Percentiles rank a stretch among this genome's conserved stretches.
phyloP scores from a whole-genome alignment of 371 early-diverging fungal species.

The Mortierella sp. region DNA sequence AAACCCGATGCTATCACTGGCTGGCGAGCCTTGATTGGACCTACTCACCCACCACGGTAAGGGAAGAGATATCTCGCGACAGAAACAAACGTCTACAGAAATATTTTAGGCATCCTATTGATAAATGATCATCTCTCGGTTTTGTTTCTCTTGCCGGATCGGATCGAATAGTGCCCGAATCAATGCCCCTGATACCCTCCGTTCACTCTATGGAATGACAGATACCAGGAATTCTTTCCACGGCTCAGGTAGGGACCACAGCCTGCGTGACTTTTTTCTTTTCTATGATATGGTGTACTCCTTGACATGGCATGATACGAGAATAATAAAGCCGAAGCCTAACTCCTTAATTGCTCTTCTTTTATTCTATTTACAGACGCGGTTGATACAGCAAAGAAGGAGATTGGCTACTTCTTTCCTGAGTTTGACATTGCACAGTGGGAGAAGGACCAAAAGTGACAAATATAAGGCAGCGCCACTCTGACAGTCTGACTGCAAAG shows the following conservation, averaged over 20 bases:
- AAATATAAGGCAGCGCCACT: not conserved
- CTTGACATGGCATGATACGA: not conserved
- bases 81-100: not conserved
- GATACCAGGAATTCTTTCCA: conserved; percentile 90
- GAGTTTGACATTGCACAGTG: conserved; percentile 61
- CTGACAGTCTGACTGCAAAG: not conserved
- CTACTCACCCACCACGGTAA: conserved; percentile 78
- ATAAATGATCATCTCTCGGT: not conserved
- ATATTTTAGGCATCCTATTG: not conserved
- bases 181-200: conserved; percentile 70
- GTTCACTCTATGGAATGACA: conserved; percentile 82
- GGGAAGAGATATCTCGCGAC: not conserved
- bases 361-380: conserved; percentile 61
- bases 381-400: conserved; percentile 68
- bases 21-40: conserved; percentile 77
- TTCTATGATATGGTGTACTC: not conserved
- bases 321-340: not conserved
- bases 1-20: conserved; percentile 74
- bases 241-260: conserved; percentile 71
- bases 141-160: not conserved
- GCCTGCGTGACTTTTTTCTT: too few species aligned
- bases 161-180: conserved; percentile 69
- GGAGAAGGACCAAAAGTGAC: conserved; percentile 28
- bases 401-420: conserved; percentile 74
- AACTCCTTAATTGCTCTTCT: not conserved